These are phyloP conservation scores for Caloboletus inedulis DNA, from an alignment of 1,284 basidiomycete genomes.

Conservation along the genomic window DNA sequence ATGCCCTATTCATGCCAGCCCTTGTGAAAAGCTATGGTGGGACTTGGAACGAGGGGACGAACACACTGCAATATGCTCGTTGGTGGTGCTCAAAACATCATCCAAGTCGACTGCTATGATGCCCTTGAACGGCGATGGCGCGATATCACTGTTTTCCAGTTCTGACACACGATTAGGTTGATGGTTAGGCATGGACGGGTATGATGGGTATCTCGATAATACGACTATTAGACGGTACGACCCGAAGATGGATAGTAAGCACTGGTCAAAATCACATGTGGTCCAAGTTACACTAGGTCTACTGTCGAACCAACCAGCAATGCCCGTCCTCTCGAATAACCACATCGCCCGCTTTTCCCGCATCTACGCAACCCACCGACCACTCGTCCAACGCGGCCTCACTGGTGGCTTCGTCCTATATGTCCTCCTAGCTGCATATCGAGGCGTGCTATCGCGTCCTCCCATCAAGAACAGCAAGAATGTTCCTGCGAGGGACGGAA, in stretches of 20 bases:
- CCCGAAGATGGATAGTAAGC: no score
- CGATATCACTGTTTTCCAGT: not conserved
- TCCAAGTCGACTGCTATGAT: conserved; percentile 75
- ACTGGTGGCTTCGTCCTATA: conserved; percentile 65
- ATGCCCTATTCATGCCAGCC: conserved; percentile 51
- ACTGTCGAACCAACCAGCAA: not conserved
- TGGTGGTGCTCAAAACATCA: conserved; percentile 74
- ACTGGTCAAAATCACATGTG: no score
- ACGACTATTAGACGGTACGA: no score
- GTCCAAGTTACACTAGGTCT: no score
- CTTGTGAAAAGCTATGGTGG: not conserved
- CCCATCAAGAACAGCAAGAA: conserved; percentile 35
- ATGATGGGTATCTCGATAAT: conserved; percentile 1
- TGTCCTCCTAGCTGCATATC: conserved; percentile 57
- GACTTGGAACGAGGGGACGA: conserved; percentile 26
- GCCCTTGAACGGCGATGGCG: conserved; percentile 27
- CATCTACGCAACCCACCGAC: conserved; percentile 61
- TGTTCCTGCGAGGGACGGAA: conserved; percentile 33
- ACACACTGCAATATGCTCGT: conserved; percentile 64
- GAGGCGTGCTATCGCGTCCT: conserved; percentile 46
- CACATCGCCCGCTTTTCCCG: conserved; percentile 43
- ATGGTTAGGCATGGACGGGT: conserved; percentile 5
- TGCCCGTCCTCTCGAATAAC: conserved; percentile 21
- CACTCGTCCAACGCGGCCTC: conserved; percentile 64
- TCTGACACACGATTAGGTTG: not conserved